Conservation (phyloP, 768 basidiomycete species). For the Astraeus odoratus region DNA sequence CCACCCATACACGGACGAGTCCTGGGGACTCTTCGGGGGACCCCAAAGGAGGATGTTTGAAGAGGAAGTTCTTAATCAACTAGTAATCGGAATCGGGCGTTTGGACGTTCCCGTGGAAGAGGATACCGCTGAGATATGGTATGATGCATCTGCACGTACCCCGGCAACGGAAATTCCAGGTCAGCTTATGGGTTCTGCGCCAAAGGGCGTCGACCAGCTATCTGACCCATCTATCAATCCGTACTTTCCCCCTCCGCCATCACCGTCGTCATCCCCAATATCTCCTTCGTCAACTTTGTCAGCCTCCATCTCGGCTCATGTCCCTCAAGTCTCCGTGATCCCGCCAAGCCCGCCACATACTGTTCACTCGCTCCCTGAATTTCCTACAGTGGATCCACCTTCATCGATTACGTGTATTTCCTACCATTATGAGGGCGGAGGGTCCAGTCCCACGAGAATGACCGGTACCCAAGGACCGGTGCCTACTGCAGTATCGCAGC, state of each 20-base stretch:
- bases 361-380: slow-evolving; percentile 14
- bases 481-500: slow-evolving; percentile 9
- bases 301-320: neutral
- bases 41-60: slow-evolving; percentile 62
- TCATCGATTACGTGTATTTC: slow-evolving; percentile 9
- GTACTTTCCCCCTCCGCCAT: slow-evolving; percentile 43
- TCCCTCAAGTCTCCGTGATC: slow-evolving; percentile 4
- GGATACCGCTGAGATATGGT: slow-evolving; percentile 32
- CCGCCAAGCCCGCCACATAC: slow-evolving; percentile 8
- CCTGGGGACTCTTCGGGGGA: slow-evolving; percentile 42
- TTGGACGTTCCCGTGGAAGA: slow-evolving; percentile 39
- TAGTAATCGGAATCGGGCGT: slow-evolving; percentile 85
- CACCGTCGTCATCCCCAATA: slow-evolving; percentile 23
- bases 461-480: slow-evolving; percentile 5
- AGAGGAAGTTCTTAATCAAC: slow-evolving; percentile 75
- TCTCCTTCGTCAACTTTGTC: slow-evolving; percentile 14
- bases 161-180: slow-evolving; percentile 23
- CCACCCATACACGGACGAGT: slow-evolving; percentile 23
- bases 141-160: slow-evolving; percentile 25
- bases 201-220: slow-evolving; percentile 4
- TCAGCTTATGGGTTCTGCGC: slow-evolving; percentile 10
- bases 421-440: slow-evolving; percentile 12
- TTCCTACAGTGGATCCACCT: slow-evolving; percentile 7
- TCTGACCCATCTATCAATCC: slow-evolving; percentile 32
- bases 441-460: slow-evolving; percentile 4